Evolutionary conservation across 2,329 filamentous ascomycete genomes (phyloP), one percentile per base, ranked within the genome.

Genomic region (Aspergillus melleus): DNA sequence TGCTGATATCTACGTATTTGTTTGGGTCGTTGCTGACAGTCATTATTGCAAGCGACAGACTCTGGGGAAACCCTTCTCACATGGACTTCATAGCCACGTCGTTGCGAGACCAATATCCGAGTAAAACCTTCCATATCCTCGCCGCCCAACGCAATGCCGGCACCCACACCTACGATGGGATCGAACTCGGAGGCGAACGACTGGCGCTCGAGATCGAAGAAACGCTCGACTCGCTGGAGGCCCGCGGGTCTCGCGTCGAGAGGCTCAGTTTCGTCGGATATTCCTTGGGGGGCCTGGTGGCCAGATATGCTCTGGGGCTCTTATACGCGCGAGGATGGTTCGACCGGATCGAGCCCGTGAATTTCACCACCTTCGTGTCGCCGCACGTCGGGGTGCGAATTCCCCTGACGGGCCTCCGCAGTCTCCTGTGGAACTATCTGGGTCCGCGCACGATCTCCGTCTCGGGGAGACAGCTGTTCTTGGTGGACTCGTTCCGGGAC

Each of bases 321-420:
- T 81, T 98, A 3, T 86, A 93, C 68, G 88, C 90, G 57, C 90
- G 90, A 69, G 92, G 92, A 9, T 82, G 91, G 59, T 87, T 98
- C 58, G 88, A 96, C 58, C 83, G 83, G 59, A 82, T 98, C 26
- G 84, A 92, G 71, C 94, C 94, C 65, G 85, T 94, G 85, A 97
- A 96, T 80, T 97, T 98, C 76, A 91, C 90, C 2, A 96, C 93
- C 1, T 97, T 98, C 76, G 94, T 90, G 5, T 89, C 90, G 32
- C 94, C 90, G 24, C 90, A 93, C 76, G 82, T 93, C 8, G 90
- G 90, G n/a, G 89, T 90, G 1, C 83, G 89, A 53, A 86, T 87
- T 1, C 90, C 90, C 1, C 76, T 88, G 49, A 85, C 84, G 51
- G 90, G 90, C 16, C 84, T 84, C 77, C 81, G 84, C 58, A 88